Base-by-base conservation (phyloP, 176 grass and related monocot species). In the Saccharum officinarum region DNA sequence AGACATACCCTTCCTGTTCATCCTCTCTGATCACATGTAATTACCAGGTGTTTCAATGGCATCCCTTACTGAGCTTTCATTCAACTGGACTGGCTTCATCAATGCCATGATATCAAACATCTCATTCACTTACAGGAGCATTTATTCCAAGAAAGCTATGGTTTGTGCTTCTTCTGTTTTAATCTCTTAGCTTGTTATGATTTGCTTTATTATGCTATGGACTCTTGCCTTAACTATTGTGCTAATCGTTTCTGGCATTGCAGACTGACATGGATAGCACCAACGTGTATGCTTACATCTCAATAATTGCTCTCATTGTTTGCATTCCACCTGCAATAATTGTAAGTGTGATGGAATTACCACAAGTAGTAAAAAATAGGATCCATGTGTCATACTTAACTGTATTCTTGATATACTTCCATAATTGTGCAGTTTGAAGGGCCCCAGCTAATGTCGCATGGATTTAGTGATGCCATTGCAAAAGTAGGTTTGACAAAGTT, bases 71-170 rank as follows among this genome's bases (percentile, higher is more conserved):
- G 97, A 99, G 80, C 88, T 99, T 38, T 99, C 97, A 44, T 99
- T 99, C 83, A 99, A 94, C 80, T 99, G 97, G 97, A 82, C 73
- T 39, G 97, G 97, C 60, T 99, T 99, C 89, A 99, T 96, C 75
- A 96, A 89, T 73, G 97, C 97, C 41, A 99, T 99, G 97, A 99
- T 99, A 86, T 94, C 97, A 52, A 99, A 99, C 75, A 91, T 99
- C 61, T 99, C 97, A 10, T 99, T 99, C 97, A 99, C 97, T 72
- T 99, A 99, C 86, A 82, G 97, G 71, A 99, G 97, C 79, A 92
- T 99, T 82, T 99, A 99, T 68, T 99, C 97, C 70, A 99, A 99
- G 84, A 94, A 99, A 94, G 97, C 97, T 41, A 99, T 99, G 97
- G 97, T 99, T 91, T 69, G 76, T 88, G 47, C 83, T 74, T 69